Percentiles rank a stretch among this genome's conserved stretches.
Evolutionary conservation across 1,284 basidiomycete genomes (phyloP).

Genomic region (Blastosporella zonata): DNA sequence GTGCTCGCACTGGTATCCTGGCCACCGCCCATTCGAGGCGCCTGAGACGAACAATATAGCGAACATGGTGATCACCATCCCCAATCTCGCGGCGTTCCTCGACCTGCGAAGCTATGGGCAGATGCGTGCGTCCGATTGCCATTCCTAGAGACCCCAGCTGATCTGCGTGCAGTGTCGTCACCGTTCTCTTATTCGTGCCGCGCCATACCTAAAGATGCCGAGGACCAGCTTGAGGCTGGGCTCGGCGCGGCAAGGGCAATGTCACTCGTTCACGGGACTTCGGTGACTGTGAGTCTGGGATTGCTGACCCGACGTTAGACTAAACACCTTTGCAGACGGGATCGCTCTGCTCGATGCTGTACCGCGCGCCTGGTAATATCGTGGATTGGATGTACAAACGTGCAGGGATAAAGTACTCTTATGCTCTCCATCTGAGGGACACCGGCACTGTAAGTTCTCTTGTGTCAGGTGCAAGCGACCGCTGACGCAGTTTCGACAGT

Average conservation of each 20-base stretch:
- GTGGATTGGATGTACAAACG: conserved; percentile 75
- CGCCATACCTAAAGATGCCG: conserved; percentile 68
- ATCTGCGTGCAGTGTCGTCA: conserved; percentile 48
- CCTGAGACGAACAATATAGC: conserved; percentile 76
- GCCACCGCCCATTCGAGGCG: conserved; percentile 69
- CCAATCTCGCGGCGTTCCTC: conserved; percentile 58
- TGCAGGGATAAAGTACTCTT: conserved; percentile 70
- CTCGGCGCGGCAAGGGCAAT: conserved; percentile 69
- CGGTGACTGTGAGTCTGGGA: conserved; percentile 38
- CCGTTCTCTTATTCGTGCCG: conserved; percentile 79
- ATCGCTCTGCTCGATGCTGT: conserved; percentile 64
- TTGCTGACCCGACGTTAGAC: background rate
- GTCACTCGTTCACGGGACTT: conserved; percentile 52
- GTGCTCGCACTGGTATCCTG: conserved; percentile 75
- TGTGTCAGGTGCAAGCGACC: background rate
- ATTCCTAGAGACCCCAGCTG: background rate
- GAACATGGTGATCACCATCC: conserved; percentile 59
- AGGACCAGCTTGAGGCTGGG: conserved; percentile 79
- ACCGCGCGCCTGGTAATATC: conserved; percentile 70
- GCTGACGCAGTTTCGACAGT: conserved; percentile 38
- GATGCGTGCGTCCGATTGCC: conserved; percentile 53
- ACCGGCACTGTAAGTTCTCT: conserved; percentile 66
- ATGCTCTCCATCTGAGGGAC: conserved; percentile 76
- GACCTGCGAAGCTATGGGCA: conserved; percentile 86
- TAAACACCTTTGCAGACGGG: conserved; percentile 44